Base-by-base conservation (phyloP, 73 alveolate species). In the Paramecium pentaurelia region DNA sequence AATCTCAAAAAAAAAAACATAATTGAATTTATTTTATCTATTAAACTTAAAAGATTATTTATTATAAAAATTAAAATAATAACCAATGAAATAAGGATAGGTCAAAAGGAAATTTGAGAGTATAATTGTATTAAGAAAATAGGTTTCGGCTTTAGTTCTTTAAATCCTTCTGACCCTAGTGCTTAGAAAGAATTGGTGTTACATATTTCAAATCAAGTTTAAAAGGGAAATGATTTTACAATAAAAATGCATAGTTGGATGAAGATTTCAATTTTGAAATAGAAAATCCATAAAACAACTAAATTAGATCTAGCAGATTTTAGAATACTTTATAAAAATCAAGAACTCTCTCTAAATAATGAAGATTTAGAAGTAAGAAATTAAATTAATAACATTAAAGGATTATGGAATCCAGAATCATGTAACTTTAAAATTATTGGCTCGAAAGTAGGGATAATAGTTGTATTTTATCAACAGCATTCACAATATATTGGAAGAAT, bases 51-150 rank as follows among this genome's bases (percentile, higher is more conserved):
- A 64, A 64, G 49, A 64, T 64, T 12, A 54, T 14, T 28, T 32
- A 64, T 20, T 18, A 54, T 64, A 64, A 64, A 64, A 64, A 64
- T 64, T 64, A 64, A 64, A 42, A 28, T 64, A 28, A 64, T 6
- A 4, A 64, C 27, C 27, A 28, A 64, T 64, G 84, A 80, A 49
- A 12, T 44, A 80, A 25, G 77, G 42, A 5, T 80, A 3, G 91
- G 91, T 49, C 91, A 80, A 45, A 80, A 80, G 91, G 91, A 80
- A 80, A 47, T 80, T 80, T 80, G 91, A 80, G 34, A 80, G 91
- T 80, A 80, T 44, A 11, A 8, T 80, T n/a, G 2, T 16, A 22
- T 25, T 10, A 2, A 8, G 75, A 45, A 54, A 25, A 8, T 40
- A 80, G 91, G 91, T 80, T 80, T 80, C 37, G 91, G 91, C 20